Conservation (phyloP, 495 filamentous ascomycete species). For the Wilcoxina mikolae region DNA sequence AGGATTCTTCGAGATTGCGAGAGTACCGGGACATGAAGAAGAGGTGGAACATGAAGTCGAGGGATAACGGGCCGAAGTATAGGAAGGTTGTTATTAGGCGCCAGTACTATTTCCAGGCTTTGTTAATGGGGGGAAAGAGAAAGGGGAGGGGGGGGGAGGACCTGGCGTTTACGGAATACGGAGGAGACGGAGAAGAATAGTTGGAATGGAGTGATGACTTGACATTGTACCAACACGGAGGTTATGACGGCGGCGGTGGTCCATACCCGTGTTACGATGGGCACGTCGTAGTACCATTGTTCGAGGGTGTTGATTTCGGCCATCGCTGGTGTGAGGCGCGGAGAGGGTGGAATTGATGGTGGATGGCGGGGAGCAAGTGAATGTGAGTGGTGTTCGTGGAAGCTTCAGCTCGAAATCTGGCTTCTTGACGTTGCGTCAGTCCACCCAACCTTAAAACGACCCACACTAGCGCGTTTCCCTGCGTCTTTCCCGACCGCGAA, state of each 20-base stretch:
- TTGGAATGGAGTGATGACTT: slow-evolving; percentile 79
- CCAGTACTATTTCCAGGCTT: slow-evolving; percentile 62
- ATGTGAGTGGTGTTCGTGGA: too few relatives aligned
- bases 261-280: slow-evolving; percentile 88
- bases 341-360: background rate
- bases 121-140: slow-evolving; percentile 9
- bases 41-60: slow-evolving; percentile 95
- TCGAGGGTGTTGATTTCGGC: slow-evolving; percentile 49
- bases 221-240: slow-evolving; percentile 84
- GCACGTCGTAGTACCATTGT: slow-evolving; percentile 97
- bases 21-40: slow-evolving; percentile 98
- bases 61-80: slow-evolving; percentile 86
- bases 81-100: slow-evolving; percentile 85
- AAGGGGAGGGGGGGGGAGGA: slow-evolving; percentile 26
- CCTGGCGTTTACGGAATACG: slow-evolving; percentile 80
- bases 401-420: too few relatives aligned
- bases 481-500: too few relatives aligned
- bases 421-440: too few relatives aligned
- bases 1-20: slow-evolving; percentile 85
- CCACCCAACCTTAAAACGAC: too few relatives aligned
- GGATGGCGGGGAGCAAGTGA: too few relatives aligned
- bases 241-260: slow-evolving; percentile 80
- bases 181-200: slow-evolving; percentile 91
- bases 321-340: slow-evolving; percentile 9
- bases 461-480: too few relatives aligned